Conservation (phyloP, 179 eudicot species). For the Monotropa hypopitys region DNA sequence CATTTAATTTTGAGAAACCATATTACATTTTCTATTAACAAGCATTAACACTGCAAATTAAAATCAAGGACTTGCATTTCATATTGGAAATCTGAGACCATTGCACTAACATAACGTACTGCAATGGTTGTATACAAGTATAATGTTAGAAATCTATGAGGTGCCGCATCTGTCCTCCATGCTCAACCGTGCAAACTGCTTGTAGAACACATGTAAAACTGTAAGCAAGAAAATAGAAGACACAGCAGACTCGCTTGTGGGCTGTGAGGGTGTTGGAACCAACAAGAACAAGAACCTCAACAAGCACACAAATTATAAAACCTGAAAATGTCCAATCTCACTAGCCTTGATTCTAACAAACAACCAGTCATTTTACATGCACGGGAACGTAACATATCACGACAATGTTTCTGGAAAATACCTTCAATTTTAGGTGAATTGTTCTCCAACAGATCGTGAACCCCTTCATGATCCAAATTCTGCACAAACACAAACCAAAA, state of each 20-base stretch:
- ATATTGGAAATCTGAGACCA: neutral
- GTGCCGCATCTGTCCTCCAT: neutral
- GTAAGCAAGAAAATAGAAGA: neutral
- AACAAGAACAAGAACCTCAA: neutral
- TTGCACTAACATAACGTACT: neutral
- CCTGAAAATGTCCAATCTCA: neutral
- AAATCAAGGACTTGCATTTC: neutral
- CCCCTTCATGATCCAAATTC: conserved; percentile 29
- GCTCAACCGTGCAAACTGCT: neutral
- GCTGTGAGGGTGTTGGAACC: neutral
- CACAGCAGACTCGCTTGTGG: neutral
- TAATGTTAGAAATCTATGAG: neutral
- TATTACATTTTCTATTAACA: neutral
- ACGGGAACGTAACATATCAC: neutral
- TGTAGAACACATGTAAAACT: neutral
- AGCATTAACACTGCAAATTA: neutral
- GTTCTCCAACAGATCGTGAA: conserved; percentile 16
- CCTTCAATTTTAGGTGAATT: conserved; percentile 30
- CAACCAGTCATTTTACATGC: neutral
- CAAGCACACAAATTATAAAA: neutral
- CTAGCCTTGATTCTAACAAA: neutral
- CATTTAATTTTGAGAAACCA: neutral
- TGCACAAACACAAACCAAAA: conserved; percentile 18
- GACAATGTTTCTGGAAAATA: conserved; percentile 16
- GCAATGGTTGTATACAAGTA: neutral